These are phyloP conservation scores for Aspergillus asperescens DNA, from an alignment of 495 filamentous ascomycete genomes.

Conservation along the genomic window DNA sequence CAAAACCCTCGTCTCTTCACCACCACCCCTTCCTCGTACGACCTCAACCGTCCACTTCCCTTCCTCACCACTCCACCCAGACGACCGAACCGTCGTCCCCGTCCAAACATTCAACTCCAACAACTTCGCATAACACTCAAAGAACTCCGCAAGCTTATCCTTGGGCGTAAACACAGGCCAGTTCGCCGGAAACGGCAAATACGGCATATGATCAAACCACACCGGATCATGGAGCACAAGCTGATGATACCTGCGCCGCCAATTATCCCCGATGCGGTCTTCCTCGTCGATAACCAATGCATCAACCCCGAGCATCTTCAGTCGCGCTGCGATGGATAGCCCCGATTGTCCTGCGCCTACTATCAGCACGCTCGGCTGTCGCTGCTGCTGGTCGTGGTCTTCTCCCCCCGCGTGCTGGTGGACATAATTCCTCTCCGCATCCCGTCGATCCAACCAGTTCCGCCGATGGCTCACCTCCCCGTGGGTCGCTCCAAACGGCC, in stretches of 20 bases:
- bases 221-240: slow-evolving; percentile 72
- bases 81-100: slow-evolving; percentile 44
- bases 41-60: slow-evolving; percentile 59
- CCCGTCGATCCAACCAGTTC: slow-evolving; percentile 64
- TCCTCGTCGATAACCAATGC: slow-evolving; percentile 63
- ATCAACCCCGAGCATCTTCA: slow-evolving; percentile 64
- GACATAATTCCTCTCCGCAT: slow-evolving; percentile 47
- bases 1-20: slow-evolving; percentile 30
- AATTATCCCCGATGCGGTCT: slow-evolving; percentile 66
- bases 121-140: slow-evolving; percentile 64
- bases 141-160: slow-evolving; percentile 75
- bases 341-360: slow-evolving; percentile 55
- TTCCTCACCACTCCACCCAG: slow-evolving; percentile 39
- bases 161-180: slow-evolving; percentile 74
- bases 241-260: slow-evolving; percentile 60
- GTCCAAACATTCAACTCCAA: slow-evolving; percentile 80
- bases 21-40: slow-evolving; percentile 43
- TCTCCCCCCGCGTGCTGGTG: too few species aligned
- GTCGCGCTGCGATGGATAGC: slow-evolving; percentile 60
- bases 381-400: too few species aligned
- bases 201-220: slow-evolving; percentile 73
- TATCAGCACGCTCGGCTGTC: slow-evolving; percentile 62
- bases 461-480: slow-evolving; percentile 46
- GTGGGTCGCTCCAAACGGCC: slow-evolving; percentile 46
- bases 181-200: slow-evolving; percentile 59